phyloP scores from a whole-genome alignment of 176 grass and related monocot genomes.

The Phragmites australis region DNA sequence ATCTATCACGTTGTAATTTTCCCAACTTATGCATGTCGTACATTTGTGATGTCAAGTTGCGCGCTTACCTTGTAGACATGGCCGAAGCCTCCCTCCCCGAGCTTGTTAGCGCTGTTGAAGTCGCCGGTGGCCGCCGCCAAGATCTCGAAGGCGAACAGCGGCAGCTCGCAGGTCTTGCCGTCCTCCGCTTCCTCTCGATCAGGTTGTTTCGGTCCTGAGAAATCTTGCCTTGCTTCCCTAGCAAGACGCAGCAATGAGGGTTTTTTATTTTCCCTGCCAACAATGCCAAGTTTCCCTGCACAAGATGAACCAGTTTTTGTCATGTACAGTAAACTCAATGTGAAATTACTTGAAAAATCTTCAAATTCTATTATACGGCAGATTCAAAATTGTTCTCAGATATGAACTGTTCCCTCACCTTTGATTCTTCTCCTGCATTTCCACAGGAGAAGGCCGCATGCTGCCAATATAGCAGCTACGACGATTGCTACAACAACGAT shows the following conservation, averaged over 20 bases:
- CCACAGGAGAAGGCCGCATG: constrained; percentile 38
- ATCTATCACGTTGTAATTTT: neutral
- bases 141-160: constrained; percentile 55
- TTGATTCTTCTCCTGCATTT: constrained; percentile 54
- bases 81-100: constrained; percentile 90
- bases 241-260: neutral
- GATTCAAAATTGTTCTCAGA: neutral
- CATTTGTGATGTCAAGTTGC: neutral
- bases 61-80: constrained; percentile 75
- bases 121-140: constrained; percentile 56
- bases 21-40: neutral
- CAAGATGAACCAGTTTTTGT: neutral
- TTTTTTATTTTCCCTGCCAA: neutral
- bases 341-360: neutral
- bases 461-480: constrained; percentile 5
- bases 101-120: constrained; percentile 64
- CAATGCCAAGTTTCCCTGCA: constrained; percentile 39
- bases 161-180: constrained; percentile 58
- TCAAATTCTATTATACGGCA: neutral
- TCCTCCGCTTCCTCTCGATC: constrained; percentile 47
- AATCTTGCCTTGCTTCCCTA: constrained; percentile 19
- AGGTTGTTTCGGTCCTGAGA: constrained; percentile 43
- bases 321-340: neutral
- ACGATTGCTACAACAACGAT: constrained; percentile 18
- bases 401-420: constrained; percentile 20